These are phyloP conservation scores for Apiospora malaysiana DNA, from an alignment of 2,329 filamentous ascomycete species.

Conservation along the genomic window DNA sequence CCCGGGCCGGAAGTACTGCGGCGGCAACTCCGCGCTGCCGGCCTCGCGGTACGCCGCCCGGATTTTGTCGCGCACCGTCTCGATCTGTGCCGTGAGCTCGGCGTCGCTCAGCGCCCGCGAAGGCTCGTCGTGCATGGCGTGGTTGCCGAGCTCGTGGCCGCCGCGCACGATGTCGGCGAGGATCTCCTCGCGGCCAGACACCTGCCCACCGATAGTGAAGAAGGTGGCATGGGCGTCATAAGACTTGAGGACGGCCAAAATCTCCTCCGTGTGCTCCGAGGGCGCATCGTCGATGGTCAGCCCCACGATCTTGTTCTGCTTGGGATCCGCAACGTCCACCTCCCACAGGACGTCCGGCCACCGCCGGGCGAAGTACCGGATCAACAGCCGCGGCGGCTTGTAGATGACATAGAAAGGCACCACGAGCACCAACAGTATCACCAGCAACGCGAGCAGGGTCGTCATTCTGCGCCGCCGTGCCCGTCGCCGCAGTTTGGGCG, in stretches of 20 bases:
- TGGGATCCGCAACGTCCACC: constrained; percentile 48
- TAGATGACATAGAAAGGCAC: constrained; percentile 73
- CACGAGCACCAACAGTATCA: constrained; percentile 42
- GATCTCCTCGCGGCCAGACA: constrained; percentile 58
- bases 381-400: constrained; percentile 76
- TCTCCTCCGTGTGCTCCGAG: constrained; percentile 72
- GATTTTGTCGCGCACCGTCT: constrained; percentile 58
- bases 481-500: constrained; percentile 61
- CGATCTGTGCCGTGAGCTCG: constrained; percentile 68
- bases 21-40: constrained; percentile 43
- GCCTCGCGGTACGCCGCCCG: constrained; percentile 41
- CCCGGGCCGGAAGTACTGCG: constrained; percentile 79
- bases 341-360: constrained; percentile 85
- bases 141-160: constrained; percentile 81
- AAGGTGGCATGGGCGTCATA: constrained; percentile 80
- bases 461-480: constrained; percentile 65
- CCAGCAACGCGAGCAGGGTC: constrained; percentile 53
- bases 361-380: constrained; percentile 70
- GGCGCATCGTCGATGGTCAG: constrained; percentile 90
- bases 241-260: constrained; percentile 69
- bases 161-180: constrained; percentile 63
- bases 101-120: constrained; percentile 64
- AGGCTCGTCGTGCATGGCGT: constrained; percentile 88
- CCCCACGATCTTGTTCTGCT: constrained; percentile 70
- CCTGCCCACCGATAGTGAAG: constrained; percentile 85